Evolutionary conservation across 2,329 filamentous ascomycete species (phyloP).

Genomic region (Epichloe gansuensis): DNA sequence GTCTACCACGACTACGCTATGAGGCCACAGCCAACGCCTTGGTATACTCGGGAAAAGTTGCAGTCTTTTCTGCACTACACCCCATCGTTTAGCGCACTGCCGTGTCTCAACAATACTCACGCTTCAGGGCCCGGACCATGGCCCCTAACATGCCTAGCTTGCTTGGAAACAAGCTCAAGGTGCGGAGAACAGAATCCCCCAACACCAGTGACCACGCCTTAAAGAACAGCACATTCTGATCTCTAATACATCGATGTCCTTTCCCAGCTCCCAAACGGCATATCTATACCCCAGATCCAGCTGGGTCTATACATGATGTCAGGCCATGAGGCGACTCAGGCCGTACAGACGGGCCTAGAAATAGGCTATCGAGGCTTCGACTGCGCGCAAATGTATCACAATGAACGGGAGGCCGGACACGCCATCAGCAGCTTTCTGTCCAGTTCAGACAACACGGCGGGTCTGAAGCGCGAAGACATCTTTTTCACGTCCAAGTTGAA

Average conservation of each 20-base stretch:
- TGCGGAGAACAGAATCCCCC: too few relatives aligned
- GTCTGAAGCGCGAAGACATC: slow-evolving; percentile 52
- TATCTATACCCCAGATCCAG: slow-evolving; percentile 57
- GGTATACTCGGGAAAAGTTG: too few relatives aligned
- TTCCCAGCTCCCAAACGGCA: slow-evolving; percentile 46
- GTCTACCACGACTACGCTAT: neutral
- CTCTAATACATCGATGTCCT: too few relatives aligned
- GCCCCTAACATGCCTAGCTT: too few relatives aligned
- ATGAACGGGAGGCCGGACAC: slow-evolving; percentile 56
- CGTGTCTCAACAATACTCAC: too few relatives aligned
- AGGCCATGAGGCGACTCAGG: slow-evolving; percentile 42
- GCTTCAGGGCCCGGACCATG: too few relatives aligned
- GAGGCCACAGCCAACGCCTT: neutral
- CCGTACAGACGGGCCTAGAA: slow-evolving; percentile 45
- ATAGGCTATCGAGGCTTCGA: slow-evolving; percentile 40
- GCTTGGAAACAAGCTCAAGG: too few relatives aligned
- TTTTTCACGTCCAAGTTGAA: slow-evolving; percentile 74
- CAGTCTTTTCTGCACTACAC: too few relatives aligned
- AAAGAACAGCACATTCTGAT: too few relatives aligned
- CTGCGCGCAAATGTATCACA: slow-evolving; percentile 45
- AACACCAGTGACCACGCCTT: too few relatives aligned
- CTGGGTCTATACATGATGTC: slow-evolving; percentile 63
- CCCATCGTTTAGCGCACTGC: too few relatives aligned
- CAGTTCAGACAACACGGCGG: slow-evolving; percentile 31
- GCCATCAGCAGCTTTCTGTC: slow-evolving; percentile 48